These are phyloP conservation scores for Sporobolomyces pararoseus DNA, from an alignment of 768 basidiomycete genomes.

Conservation along the genomic window DNA sequence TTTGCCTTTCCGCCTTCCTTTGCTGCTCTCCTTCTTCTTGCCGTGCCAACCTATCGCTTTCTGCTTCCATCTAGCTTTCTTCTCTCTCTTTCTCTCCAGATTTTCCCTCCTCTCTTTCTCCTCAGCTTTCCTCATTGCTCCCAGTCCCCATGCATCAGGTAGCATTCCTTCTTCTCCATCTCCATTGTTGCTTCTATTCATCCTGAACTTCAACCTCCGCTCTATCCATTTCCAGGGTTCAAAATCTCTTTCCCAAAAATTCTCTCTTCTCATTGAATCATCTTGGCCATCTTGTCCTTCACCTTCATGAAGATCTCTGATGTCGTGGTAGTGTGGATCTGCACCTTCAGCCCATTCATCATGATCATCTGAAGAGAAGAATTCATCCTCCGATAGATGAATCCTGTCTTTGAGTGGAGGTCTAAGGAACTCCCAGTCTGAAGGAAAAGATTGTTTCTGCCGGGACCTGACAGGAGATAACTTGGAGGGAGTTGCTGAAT, in stretches of 20 bases:
- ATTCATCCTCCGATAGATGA: neutral
- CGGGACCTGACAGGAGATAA: neutral
- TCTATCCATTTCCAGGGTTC: neutral
- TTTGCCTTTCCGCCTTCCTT: neutral
- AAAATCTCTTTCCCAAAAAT: neutral
- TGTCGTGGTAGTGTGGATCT: neutral
- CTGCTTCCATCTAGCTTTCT: neutral
- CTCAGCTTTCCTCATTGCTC: neutral
- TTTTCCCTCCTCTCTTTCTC: conserved; percentile 3
- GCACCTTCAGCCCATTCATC: neutral
- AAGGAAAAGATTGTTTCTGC: neutral
- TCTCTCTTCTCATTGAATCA: neutral
- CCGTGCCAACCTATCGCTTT: neutral
- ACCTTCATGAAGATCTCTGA: neutral
- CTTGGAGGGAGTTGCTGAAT: neutral
- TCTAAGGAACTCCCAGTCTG: neutral
- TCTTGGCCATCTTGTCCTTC: too few relatives aligned
- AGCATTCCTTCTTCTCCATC: neutral
- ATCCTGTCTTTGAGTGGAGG: neutral
- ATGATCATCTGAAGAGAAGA: neutral
- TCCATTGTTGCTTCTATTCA: neutral
- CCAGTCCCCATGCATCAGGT: neutral
- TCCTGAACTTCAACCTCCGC: neutral
- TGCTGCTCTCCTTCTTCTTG: neutral
- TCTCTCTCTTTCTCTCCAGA: neutral